Evolutionary conservation across 192 early-diverging fungal species (phyloP), one percentile per base, ranked within the genome.

Genomic region (Coemansia sp.): DNA sequence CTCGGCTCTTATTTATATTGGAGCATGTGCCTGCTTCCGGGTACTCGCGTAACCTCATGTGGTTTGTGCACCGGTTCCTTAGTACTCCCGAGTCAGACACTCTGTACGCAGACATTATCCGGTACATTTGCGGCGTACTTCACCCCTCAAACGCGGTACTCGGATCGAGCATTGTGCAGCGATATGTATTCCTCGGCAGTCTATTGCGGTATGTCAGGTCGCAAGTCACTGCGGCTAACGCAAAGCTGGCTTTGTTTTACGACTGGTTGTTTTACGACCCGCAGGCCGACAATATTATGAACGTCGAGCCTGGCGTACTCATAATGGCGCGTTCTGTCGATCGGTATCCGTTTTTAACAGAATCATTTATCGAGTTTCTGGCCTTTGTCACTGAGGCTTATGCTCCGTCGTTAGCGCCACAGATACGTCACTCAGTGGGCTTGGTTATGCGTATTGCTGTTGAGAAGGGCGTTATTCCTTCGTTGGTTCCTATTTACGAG

Each of bases 231-330:
- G 89, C 89, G 4, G 76, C 88, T 15, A 88, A 89, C 63, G 87
- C 87, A 42, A 93, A 93, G 45, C 78, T 91, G 19, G 91, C 92
- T 11, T 65, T 94, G 37, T 89, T 91, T 53, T 91, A 87, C 59
- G 92, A 94, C 69, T 94, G 92, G 92, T 70, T 94, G 19, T 91
- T 89, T 51, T 94, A 86, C 63, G 84, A 86, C 25, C 82, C 89
- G 5, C 34, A 17, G 1, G 64, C 61, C n/a, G 91, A 92, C 58
- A 90, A 81, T 62, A 88, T 94, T 31, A 94, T 94, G 92, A 77
- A 65, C 19, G 70, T 85, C 76, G 92, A 94, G 72, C 92, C 92
- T 0, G 90, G 87, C 2, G 90, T 92, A 70, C 76, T 94, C 6
- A 75, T 94, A 1, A 90, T 94, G 83, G 86, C 90, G 59, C 63